phyloP scores from a whole-genome alignment of 495 filamentous ascomycete genomes.

The Rhypophila decipiens region DNA sequence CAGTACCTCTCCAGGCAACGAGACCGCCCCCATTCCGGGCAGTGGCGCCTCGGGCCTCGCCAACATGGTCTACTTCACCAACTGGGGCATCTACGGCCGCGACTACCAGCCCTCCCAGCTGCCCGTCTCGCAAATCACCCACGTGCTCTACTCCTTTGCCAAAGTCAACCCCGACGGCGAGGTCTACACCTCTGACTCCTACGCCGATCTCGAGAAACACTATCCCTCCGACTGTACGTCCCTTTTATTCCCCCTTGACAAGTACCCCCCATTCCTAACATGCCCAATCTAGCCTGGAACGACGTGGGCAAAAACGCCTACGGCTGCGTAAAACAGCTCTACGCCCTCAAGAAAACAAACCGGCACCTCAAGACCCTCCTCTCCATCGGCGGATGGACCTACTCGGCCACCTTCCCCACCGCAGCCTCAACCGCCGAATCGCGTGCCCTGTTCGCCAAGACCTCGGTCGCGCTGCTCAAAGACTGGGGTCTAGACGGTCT shows the following conservation, averaged over 20 bases:
- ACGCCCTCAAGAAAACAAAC: conserved; percentile 75
- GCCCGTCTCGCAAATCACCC: conserved; percentile 73
- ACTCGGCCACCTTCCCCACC: conserved; percentile 68
- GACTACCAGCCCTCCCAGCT: conserved; percentile 76
- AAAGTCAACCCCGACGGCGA: conserved; percentile 76
- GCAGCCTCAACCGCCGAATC: conserved; percentile 53
- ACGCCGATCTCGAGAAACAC: conserved; percentile 68
- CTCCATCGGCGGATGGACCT: conserved; percentile 88
- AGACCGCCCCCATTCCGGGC: neutral
- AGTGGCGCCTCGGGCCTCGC: neutral
- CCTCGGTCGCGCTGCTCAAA: conserved; percentile 57
- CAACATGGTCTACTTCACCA: neutral
- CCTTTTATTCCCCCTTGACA: neutral
- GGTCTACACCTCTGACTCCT: conserved; percentile 58
- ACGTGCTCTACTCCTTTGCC: conserved; percentile 85
- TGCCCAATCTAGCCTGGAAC: conserved; percentile 30
- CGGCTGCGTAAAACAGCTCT: conserved; percentile 82
- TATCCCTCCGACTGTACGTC: conserved; percentile 47
- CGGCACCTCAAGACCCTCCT: conserved; percentile 81
- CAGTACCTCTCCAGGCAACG: neutral
- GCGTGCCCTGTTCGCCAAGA: conserved; percentile 57
- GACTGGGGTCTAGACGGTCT: conserved; percentile 50
- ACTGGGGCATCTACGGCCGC: conserved; percentile 67
- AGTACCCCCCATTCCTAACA: neutral
- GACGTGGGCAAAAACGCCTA: conserved; percentile 60